Base-by-base conservation (phyloP, 2,329 filamentous ascomycete genomes). In the Samsoniella hepiali region DNA sequence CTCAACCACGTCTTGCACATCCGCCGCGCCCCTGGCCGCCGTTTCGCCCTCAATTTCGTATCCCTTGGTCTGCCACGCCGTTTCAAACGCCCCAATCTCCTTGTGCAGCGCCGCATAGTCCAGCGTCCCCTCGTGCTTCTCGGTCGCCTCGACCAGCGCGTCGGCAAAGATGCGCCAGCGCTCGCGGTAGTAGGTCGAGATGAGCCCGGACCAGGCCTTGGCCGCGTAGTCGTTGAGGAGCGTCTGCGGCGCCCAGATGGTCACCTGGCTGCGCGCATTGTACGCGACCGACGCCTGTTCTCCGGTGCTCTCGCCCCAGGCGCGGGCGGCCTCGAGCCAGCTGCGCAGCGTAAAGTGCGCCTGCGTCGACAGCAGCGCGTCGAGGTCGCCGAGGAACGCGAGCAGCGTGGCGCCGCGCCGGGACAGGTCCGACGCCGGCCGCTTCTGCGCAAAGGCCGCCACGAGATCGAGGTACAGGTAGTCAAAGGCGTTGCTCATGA, bases 181-280 rank as follows among this genome's bases (percentile, higher is more conserved):
- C 15, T 74, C 75, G 10, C 75, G 55, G 67, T 83, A 83, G 68
- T 83, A 84, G 1, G 70, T 70, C 1, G 70, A 71, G 4, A 82
- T 75, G 0, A 84, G 70, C 1, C 81, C 81, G 9, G 72, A 74
- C 81, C 81, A 84, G 29, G 72, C 71, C 70, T 82, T 82, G 5
- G 75, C 77, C 3, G 81, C 80, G 64, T 83, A 84, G 69, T 83
- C 81, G 42, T 69, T 75, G 47, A 83, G 80, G 67, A 83, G 71
- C 15, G 78, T 79, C 1, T 67, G 69, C 0, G 80, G 80, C 0
- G 80, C 80, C 81, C 81, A 83, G 11, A 80, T 72, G 6, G 81
- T 83, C 63, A 83, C 72, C 64, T 83, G 81, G 56, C 82, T 82
- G 13, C 78, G 73, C 7, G 81, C 80, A 53, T 81, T 75, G 68